Base-by-base conservation (phyloP, 495 filamentous ascomycete species). In the Glarea lozoyensis region DNA sequence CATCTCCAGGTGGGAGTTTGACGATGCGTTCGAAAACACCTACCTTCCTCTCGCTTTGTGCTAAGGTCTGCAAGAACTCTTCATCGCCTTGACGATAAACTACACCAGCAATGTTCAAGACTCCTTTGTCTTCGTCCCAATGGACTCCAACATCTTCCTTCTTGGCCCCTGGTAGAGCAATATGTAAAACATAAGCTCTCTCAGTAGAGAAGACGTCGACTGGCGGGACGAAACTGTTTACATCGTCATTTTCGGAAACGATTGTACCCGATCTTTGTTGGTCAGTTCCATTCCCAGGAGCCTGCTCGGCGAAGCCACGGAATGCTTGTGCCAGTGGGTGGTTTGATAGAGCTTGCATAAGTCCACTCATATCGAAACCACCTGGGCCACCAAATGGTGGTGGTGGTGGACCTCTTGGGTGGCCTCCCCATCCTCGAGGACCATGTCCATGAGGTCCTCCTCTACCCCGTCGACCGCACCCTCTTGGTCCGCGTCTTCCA, bases 141-240 rank as follows among this genome's bases (percentile, higher is more conserved):
- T 78, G 78, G 25, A 93, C 76, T 36, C 70, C 81, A 12, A 90
- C 66, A 56, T 93, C 84, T 47, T 83, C 72, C 56, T 86, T 88
- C 61, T 78, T 78, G 5, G 81, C 84, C 13, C 86, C 86, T 1
- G 86, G 81, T 0, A 90, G 62, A 1, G 84, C 81, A 31, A 86
- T 60, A 54, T 90, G 84, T 16, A 90, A 57, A 10, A 82, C 64
- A 55, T 74, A 88, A 35, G 65, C 60, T 34, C 64, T 62, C 22
- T 70, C 61, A 10, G 81, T 82, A 56, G 80, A 73, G 66, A 89
- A 90, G 43, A 88, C 63, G 48, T 90, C 84, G 37, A 78, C 68
- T 2, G 75, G 69, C 3, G 86, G 86, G 4, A 53, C 55, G 57
- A 88, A 88, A 45, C 74, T 71, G 41, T 55, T 62, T 46, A 42